A percentile compares a stretch with the other conserved stretches of the same genome.
phyloP scores from a whole-genome alignment of 495 filamentous ascomycete species.

The Penicillium paxilli region DNA sequence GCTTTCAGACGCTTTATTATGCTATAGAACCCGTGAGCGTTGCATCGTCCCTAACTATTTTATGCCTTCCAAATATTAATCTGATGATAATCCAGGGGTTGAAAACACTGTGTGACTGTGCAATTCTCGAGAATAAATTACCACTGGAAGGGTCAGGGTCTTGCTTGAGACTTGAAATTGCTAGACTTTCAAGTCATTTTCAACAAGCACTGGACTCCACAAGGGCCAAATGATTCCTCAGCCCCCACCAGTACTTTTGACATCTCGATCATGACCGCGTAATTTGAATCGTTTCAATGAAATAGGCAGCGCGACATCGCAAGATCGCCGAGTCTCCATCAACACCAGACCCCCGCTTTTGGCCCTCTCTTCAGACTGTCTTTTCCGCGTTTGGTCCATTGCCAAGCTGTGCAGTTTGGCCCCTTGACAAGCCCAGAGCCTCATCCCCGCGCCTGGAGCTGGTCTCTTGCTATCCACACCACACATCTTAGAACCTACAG shows the following conservation, averaged over 20 bases:
- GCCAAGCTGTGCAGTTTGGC: background rate
- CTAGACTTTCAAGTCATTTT: too few species aligned
- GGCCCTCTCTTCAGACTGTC: background rate
- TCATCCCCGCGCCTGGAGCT: background rate
- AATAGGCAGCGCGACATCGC: background rate
- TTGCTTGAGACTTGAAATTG: too few species aligned
- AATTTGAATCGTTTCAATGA: background rate
- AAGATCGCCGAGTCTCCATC: background rate
- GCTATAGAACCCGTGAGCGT: background rate
- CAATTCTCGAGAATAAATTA: too few species aligned
- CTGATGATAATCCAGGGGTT: background rate
- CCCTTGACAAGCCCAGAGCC: background rate
- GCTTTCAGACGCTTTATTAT: background rate
- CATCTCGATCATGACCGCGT: background rate
- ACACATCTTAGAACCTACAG: too few species aligned
- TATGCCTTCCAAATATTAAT: background rate
- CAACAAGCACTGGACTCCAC: background rate
- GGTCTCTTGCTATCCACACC: background rate
- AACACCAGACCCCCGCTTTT: too few species aligned
- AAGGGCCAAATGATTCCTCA: background rate
- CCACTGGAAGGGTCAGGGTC: background rate
- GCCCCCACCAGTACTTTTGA: slow-evolving; percentile 1
- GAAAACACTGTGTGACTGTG: too few species aligned
- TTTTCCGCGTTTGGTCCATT: background rate
- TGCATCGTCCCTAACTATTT: background rate